Base-by-base conservation (phyloP, 2,329 filamentous ascomycete genomes). In the Scopulariopsis brevicaulis region DNA sequence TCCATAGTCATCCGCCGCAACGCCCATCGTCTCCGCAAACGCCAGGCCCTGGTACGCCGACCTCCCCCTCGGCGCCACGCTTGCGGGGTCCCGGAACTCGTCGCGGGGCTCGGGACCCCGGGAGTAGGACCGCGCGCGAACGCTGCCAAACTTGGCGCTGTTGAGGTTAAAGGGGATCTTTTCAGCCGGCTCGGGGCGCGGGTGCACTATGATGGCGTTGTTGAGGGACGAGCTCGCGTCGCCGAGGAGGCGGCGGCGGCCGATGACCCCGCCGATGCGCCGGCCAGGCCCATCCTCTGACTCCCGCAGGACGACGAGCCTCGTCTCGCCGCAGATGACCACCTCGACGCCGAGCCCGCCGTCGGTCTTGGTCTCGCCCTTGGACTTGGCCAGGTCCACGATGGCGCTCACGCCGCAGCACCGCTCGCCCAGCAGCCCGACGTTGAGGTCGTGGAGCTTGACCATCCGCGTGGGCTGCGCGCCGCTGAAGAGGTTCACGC, bases 351-450 rank as follows among this genome's bases (percentile, higher is more conserved):
- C 76, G 7, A 82, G 68, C 10, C 73, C 74, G 11, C 67, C 69
- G n/a, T 73, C 70, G n/a, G 63, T 62, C 25, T 64, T 62, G 3
- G 58, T 58, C 24, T 34, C 24, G 56, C 60, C 59, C 8, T 60
- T 62, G 6, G 46, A n/a, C 20, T 61, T 64, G 11, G 60, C 57
- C 43, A 69, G 66, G 60, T 74, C 65, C 60, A 73, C 67, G 2
- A 82, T 71, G 2, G 79, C 73, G 20, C 69, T 70, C 8, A 81
- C 76, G 7, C 77, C 78, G 25, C 73, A 78, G 63, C 80, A 83
- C 15, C 78, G 74, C 64, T 84, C 81, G 10, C 81, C 81, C 56
- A 83, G 70, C 1, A 84, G 70, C 0, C 81, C 80, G 1, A 76
- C 76, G 5, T 71, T 70, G 20, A 84, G 67, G 53, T 83, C 79